Conservation (phyloP, 805 yeast genomes). For the Allodekkera sacchari region DNA sequence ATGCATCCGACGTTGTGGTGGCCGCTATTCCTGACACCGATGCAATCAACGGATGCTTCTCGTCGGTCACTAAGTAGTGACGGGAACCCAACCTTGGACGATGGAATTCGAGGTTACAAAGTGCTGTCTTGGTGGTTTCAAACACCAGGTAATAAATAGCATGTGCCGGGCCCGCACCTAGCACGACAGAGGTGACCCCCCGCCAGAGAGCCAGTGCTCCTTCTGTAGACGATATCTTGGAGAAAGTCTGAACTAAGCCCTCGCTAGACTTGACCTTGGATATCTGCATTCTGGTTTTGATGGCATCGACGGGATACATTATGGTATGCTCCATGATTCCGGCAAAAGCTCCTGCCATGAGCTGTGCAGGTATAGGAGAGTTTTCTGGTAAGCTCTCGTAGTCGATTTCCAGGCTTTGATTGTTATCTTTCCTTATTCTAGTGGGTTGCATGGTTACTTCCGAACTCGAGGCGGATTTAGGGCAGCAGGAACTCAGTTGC, state of each 20-base stretch:
- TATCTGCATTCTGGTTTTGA: constrained; percentile 91
- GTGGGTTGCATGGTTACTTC: no score
- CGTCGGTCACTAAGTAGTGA: constrained; percentile 40
- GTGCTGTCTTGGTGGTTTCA: constrained; percentile 63
- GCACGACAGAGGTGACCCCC: constrained; percentile 82
- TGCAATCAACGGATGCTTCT: constrained; percentile 74
- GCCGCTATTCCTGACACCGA: constrained; percentile 87
- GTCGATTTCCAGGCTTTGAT: constrained; percentile 45
- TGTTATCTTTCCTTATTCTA: no score
- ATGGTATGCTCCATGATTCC: constrained; percentile 98
- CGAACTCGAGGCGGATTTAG: no score
- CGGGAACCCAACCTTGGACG: no score
- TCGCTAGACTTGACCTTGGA: constrained; percentile 19
- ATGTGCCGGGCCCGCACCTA: constrained; percentile 99
- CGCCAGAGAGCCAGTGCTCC: constrained; percentile 88
- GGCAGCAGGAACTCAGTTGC: no score
- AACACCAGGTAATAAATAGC: constrained; percentile 94
- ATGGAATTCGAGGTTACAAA: constrained; percentile 36
- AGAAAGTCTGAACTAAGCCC: constrained; percentile 57
- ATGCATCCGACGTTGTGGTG: constrained; percentile 86
- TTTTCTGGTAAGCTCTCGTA: constrained; percentile 88
- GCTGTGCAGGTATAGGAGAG: constrained; percentile 74
- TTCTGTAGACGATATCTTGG: constrained; percentile 74
- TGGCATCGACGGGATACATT: constrained; percentile 95
- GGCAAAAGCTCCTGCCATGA: constrained; percentile 95